phyloP scores from a whole-genome alignment of 192 early-diverging fungal species.

The Backusella tuberculispora region DNA sequence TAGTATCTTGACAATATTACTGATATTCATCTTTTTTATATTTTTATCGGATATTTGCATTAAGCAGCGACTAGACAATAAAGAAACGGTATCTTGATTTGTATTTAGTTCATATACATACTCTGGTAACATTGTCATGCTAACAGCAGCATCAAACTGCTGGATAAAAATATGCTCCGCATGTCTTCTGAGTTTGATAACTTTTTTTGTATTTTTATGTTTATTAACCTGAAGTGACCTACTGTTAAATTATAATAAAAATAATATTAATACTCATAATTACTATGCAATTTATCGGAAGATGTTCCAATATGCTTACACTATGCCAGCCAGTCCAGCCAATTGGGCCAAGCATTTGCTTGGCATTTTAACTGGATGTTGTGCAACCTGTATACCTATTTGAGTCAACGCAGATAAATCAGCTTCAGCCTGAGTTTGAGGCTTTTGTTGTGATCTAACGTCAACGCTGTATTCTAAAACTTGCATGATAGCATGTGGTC shows the following conservation, averaged over 20 bases:
- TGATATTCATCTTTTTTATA: background rate
- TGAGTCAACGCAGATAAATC: conserved; percentile 17
- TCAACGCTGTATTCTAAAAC: conserved; percentile 5
- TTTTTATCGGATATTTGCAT: background rate
- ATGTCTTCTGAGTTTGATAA: background rate
- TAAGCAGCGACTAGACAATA: conserved; percentile 32
- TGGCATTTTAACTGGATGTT: background rate
- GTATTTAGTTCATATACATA: background rate
- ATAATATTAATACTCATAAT: background rate
- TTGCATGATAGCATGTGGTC: background rate
- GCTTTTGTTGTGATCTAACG: conserved; percentile 24
- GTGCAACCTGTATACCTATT: background rate
- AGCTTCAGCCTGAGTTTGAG: conserved; percentile 2
- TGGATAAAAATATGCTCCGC: background rate
- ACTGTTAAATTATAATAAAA: conserved; percentile 10
- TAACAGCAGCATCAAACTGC: conserved; percentile 10
- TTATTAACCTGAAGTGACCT: conserved; percentile 35
- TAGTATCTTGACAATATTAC: background rate
- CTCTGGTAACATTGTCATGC: background rate
- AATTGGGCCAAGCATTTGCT: background rate
- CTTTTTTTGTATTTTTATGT: conserved; percentile 15
- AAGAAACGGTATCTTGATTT: background rate
- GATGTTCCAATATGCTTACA: conserved; percentile 13
- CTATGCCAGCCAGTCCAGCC: conserved; percentile 26
- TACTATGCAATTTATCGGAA: background rate